Percentiles rank a stretch among this genome's conserved stretches.
Evolutionary conservation across 768 basidiomycete species (phyloP).

Genomic region (Mycena olivaceomarginata): DNA sequence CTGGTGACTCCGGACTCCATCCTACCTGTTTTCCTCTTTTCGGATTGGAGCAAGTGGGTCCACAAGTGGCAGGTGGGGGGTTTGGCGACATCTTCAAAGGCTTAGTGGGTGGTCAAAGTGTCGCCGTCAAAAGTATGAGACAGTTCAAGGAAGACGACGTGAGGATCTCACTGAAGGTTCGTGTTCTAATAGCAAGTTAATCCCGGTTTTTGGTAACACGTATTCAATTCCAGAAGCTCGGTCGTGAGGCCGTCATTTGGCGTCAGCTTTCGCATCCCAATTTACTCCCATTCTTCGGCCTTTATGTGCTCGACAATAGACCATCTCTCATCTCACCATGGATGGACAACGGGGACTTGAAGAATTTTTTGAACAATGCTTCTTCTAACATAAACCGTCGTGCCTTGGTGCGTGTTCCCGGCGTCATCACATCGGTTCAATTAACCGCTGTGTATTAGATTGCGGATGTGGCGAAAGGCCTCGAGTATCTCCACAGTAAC

Average conservation of each 20-base stretch:
- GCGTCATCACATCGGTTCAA: neutral
- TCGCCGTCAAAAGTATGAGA: neutral
- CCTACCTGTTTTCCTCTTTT: neutral
- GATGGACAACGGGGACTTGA: constrained; percentile 18
- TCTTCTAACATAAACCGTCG: neutral
- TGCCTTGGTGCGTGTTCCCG: neutral
- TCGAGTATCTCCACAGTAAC: neutral
- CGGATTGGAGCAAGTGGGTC: neutral
- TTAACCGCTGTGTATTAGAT: neutral
- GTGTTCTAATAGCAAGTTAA: no score
- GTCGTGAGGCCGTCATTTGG: neutral
- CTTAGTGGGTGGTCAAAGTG: neutral
- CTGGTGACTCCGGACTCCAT: neutral
- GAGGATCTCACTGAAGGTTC: neutral
- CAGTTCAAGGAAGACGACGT: neutral
- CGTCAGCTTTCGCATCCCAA: constrained; percentile 6
- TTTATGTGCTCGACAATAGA: neutral
- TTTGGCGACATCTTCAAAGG: neutral
- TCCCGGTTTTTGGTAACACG: neutral
- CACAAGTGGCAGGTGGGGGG: no score
- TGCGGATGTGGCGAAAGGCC: neutral
- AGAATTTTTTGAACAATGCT: neutral
- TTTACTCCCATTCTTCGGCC: neutral
- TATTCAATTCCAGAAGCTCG: neutral
- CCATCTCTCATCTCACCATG: constrained; percentile 3